phyloP scores from a whole-genome alignment of 2,329 filamentous ascomycete species.

The Dothidotthia symphoricarpi region DNA sequence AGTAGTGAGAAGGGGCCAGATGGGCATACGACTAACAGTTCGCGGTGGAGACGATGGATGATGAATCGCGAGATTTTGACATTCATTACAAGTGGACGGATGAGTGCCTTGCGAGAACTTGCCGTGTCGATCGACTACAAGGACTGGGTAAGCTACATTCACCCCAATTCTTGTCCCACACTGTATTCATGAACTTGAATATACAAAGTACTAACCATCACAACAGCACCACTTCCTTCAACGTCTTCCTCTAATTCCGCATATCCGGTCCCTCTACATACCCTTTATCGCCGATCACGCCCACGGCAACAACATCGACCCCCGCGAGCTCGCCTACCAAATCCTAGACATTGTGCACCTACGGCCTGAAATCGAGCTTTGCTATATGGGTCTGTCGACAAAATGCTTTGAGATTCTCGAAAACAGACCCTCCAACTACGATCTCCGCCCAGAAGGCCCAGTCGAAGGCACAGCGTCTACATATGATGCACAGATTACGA shows the following conservation, averaged over 20 bases:
- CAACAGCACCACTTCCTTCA: constrained; percentile 74
- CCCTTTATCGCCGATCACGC: constrained; percentile 65
- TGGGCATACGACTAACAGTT: constrained; percentile 39
- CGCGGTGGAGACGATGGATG: constrained; percentile 67
- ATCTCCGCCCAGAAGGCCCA: constrained; percentile 34
- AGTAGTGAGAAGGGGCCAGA: constrained; percentile 58
- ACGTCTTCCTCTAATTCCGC: constrained; percentile 66
- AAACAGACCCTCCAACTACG: constrained; percentile 50
- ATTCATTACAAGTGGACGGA: constrained; percentile 74
- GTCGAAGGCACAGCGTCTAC: constrained; percentile 21
- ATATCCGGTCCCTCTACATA: constrained; percentile 69
- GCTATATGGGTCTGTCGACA: constrained; percentile 71
- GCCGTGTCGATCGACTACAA: constrained; percentile 70
- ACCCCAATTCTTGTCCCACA: too few relatives aligned
- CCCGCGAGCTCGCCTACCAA: constrained; percentile 70
- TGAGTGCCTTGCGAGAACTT: constrained; percentile 69
- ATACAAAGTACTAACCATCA: constrained; percentile 8
- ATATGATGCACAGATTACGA: constrained; percentile 30
- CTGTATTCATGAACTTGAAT: background rate
- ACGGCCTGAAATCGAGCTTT: constrained; percentile 71
- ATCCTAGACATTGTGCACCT: constrained; percentile 76
- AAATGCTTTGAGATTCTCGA: constrained; percentile 85
- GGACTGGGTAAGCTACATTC: constrained; percentile 66
- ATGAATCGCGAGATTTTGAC: constrained; percentile 66
- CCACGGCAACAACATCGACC: constrained; percentile 55